Base-by-base conservation (phyloP, 768 basidiomycete species). In the Ramaria sp. region DNA sequence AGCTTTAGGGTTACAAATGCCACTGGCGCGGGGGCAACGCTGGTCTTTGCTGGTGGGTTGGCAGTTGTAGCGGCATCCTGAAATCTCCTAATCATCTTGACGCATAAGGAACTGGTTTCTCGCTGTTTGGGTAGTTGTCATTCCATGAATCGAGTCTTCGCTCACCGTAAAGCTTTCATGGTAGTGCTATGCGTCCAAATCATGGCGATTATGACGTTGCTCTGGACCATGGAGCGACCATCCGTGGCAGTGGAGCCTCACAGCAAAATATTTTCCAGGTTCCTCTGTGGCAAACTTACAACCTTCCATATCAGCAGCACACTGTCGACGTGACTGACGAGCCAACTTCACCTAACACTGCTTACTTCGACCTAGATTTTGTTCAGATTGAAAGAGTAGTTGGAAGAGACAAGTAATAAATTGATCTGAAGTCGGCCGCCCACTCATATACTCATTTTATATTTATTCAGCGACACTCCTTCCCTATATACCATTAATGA, bases 341-440 rank as follows among this genome's bases (percentile, higher is more conserved):
- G 33, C 49, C 49, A 65, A 55, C 24, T 5, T 9, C 46, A 17
- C 3, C n/a, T 46, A 67, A 63, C 4, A 54, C 56, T 3, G 60
- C 54, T 5, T 67, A 63, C 46, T 61, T 81, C 46, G 80, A 78
- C 60, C 65, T 81, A 24, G 79, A 81, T 55, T 78, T 73, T 59
- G 78, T 78, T 5, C n/a, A n/a, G 4, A 53, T 53, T n/a, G 55
- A 57, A 57, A 12, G 55, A 27, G 17, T 27, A 3, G 31, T 49
- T 19, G 55, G 55, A 12, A 30, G 34, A 38, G 20, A 27, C 31
- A 39, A 39, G 51, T 52, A 33, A 37, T 34, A 19, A 22, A 37
- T n/a, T 13, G 3, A 24, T 13, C 20, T 15, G 10, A 39, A 3
- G 37, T 4, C 17, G 5, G 10, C 9, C 2, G 55, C 41, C 73